phyloP scores from a whole-genome alignment of 202 grass and related monocot species.

The Panicum virgatum region DNA sequence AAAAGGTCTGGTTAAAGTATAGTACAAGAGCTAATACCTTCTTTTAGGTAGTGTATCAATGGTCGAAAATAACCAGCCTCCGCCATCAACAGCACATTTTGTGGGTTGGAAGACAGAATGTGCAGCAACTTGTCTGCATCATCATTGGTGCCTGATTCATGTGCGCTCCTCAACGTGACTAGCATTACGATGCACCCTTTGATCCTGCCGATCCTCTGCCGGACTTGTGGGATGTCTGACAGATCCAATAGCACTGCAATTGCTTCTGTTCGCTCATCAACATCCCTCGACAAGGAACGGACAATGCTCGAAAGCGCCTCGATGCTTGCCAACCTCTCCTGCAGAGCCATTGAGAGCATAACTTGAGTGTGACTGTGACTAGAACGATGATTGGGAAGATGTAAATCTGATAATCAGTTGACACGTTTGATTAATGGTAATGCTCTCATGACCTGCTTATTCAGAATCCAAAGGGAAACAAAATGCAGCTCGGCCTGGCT shows the following conservation, averaged over 20 bases:
- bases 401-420: not conserved
- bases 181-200: constrained; percentile 83
- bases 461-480: not conserved
- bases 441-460: too few relatives aligned
- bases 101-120: constrained; percentile 63
- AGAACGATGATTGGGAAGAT: not conserved
- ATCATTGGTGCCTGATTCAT: constrained; percentile 48
- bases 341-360: not conserved
- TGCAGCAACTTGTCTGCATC: constrained; percentile 52
- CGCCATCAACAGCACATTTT: constrained; percentile 90
- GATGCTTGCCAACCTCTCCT: constrained; percentile 73
- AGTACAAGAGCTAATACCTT: constrained; percentile 46
- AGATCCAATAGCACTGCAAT: constrained; percentile 67
- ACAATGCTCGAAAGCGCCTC: constrained; percentile 76
- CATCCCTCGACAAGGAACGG: constrained; percentile 64
- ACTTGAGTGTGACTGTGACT: not conserved
- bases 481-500: not conserved
- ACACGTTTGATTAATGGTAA: not conserved
- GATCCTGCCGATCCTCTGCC: constrained; percentile 80
- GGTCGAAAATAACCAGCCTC: constrained; percentile 83
- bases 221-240: constrained; percentile 55
- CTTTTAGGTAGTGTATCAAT: constrained; percentile 64
- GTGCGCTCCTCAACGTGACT: constrained; percentile 61
- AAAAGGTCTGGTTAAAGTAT: not conserved
- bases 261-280: constrained; percentile 58